phyloP scores from a whole-genome alignment of 768 basidiomycete species.

The Vishniacozyma victoriae region DNA sequence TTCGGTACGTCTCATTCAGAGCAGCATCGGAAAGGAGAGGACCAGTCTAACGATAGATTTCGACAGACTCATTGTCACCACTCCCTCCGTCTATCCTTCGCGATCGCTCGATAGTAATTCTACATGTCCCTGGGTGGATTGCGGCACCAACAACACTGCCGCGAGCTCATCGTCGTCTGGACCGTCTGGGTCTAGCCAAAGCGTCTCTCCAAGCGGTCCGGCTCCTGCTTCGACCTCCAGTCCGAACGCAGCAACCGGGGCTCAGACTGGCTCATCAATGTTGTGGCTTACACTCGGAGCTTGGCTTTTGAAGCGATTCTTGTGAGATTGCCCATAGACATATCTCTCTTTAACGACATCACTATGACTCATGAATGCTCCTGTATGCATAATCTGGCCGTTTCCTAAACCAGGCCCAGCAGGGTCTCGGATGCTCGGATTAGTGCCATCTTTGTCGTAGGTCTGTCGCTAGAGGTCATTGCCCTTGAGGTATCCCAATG shows the following conservation, averaged over 20 bases:
- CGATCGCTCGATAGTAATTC: neutral
- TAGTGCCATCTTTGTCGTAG: too few species aligned
- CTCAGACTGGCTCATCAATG: neutral
- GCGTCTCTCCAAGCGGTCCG: neutral
- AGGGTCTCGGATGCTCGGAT: too few species aligned
- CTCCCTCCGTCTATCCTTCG: neutral
- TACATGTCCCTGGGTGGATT: neutral
- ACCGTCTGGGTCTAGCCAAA: neutral
- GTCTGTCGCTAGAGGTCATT: too few species aligned
- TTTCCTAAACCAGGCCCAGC: too few species aligned
- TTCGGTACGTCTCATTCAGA: slow-evolving; percentile 29
- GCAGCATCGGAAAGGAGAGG: neutral
- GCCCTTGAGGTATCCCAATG: too few species aligned
- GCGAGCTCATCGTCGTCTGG: neutral
- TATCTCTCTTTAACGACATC: too few species aligned
- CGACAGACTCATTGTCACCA: neutral
- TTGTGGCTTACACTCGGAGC: neutral
- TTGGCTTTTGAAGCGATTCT: neutral
- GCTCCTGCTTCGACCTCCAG: neutral
- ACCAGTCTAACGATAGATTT: neutral
- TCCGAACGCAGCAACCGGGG: neutral
- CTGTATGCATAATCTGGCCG: too few species aligned
- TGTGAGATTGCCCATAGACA: too few species aligned
- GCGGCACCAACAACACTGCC: too few species aligned
- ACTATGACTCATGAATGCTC: too few species aligned